These are phyloP conservation scores for Teratosphaeria zuluensis DNA, from an alignment of 2,329 filamentous ascomycete genomes.

Conservation along the genomic window DNA sequence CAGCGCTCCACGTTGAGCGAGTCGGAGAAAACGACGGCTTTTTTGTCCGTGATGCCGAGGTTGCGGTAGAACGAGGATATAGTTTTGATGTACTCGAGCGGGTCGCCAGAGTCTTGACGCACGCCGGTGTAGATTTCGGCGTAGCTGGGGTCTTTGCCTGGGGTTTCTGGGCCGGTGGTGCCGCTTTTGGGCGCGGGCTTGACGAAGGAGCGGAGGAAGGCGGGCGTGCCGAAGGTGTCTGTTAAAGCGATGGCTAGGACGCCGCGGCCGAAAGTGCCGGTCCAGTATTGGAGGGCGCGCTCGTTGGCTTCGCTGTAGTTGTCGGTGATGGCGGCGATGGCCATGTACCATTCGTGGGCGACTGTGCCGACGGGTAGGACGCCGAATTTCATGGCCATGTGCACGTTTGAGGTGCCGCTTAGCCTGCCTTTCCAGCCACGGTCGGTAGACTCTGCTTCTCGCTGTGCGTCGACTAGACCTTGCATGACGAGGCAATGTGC, in stretches of 20 bases:
- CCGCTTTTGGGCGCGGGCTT: slow-evolving; percentile 43
- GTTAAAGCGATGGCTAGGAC: slow-evolving; percentile 70
- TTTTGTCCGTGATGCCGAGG: slow-evolving; percentile 63
- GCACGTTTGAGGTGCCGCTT: slow-evolving; percentile 88
- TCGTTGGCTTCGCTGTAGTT: slow-evolving; percentile 81
- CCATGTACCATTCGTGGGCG: slow-evolving; percentile 99
- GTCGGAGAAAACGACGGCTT: slow-evolving; percentile 91
- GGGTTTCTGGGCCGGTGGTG: slow-evolving; percentile 9
- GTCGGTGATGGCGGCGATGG: slow-evolving; percentile 79
- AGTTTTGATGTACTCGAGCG: slow-evolving; percentile 64
- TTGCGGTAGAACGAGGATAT: slow-evolving; percentile 74
- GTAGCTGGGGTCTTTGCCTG: slow-evolving; percentile 46
- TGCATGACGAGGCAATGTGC: slow-evolving; percentile 87
- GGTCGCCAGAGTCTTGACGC: slow-evolving; percentile 84
- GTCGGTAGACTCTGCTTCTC: slow-evolving; percentile 49
- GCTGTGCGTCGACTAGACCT: slow-evolving; percentile 69
- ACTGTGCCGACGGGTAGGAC: slow-evolving; percentile 79
- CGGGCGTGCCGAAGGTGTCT: slow-evolving; percentile 88
- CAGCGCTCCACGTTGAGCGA: slow-evolving; percentile 86
- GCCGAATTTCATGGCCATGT: slow-evolving; percentile 87
- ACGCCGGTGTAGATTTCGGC: slow-evolving; percentile 76
- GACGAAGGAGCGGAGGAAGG: slow-evolving; percentile 78
- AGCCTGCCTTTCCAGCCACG: slow-evolving; percentile 62
- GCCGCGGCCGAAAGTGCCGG: slow-evolving; percentile 77
- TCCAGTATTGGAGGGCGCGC: slow-evolving; percentile 76